A percentile compares a stretch with the other conserved stretches of the same genome.
phyloP scores from a whole-genome alignment of 129 eudicot species.

The Pseudognaphalium luteoalbum region DNA sequence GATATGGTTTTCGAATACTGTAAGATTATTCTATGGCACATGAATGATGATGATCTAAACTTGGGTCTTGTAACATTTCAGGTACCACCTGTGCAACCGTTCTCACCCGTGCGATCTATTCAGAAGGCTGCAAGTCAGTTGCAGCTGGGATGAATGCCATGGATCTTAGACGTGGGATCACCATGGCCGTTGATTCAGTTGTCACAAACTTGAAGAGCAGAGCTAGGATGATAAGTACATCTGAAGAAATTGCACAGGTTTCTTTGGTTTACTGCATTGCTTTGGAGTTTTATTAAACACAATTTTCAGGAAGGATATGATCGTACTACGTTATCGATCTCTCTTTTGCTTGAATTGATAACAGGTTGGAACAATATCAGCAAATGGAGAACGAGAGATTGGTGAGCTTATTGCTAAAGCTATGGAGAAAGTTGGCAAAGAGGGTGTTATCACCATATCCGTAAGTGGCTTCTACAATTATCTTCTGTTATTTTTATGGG shows the following conservation, averaged over 20 bases:
- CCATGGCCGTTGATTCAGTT: constrained; percentile 68
- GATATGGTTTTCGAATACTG: background rate
- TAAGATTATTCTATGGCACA: background rate
- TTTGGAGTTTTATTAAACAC: background rate
- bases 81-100: constrained; percentile 92
- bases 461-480: constrained; percentile 28
- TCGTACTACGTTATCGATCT: background rate
- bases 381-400: constrained; percentile 53
- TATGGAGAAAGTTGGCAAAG: constrained; percentile 57
- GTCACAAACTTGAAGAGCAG: constrained; percentile 63
- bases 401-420: constrained; percentile 60
- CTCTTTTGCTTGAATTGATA: background rate
- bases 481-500: background rate
- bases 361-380: constrained; percentile 61
- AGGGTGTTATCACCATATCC: constrained; percentile 50
- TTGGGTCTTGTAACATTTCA: constrained; percentile 28
- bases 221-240: constrained; percentile 68
- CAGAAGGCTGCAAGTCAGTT: constrained; percentile 87
- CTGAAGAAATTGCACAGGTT: constrained; percentile 73
- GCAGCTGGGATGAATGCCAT: constrained; percentile 94
- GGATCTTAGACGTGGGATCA: constrained; percentile 75
- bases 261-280: background rate
- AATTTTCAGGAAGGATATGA: background rate
- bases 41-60: constrained; percentile 4
- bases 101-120: constrained; percentile 73